Percentiles rank a stretch among this genome's conserved stretches.
phyloP scores from a whole-genome alignment of 2,329 filamentous ascomycete genomes.

The Verticillium klebahnii region DNA sequence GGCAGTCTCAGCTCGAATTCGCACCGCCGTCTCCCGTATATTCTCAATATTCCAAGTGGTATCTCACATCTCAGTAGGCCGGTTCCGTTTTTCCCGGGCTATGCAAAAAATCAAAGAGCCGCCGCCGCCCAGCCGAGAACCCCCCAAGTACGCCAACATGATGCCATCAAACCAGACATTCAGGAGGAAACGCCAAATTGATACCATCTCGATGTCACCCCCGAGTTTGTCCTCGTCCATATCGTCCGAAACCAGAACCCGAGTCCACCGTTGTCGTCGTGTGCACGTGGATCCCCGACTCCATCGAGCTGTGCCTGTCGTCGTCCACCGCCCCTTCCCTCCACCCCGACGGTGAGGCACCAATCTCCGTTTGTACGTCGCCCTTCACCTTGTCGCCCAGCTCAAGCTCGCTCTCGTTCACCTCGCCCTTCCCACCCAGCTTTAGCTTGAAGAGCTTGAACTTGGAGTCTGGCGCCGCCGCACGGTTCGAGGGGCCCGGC shows the following conservation, averaged over 20 bases:
- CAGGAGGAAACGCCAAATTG: not conserved
- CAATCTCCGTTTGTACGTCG: conserved; percentile 25
- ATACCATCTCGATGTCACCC: not conserved
- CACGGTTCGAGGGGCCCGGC: not conserved
- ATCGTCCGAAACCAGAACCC: not conserved
- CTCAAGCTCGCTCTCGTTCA: conserved; percentile 21
- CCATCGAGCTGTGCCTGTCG: conserved; percentile 3
- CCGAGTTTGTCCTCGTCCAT: not conserved
- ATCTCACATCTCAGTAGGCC: no score
- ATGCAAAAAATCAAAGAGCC: not conserved
- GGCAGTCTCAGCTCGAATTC: no score
- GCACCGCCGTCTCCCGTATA: no score
- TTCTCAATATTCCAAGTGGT: no score
- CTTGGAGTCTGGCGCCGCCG: not conserved
- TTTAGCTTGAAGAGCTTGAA: not conserved
- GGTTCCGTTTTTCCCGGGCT: no score
- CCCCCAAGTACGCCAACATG: not conserved
- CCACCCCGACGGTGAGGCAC: not conserved
- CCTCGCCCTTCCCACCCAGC: not conserved
- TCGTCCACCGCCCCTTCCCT: not conserved
- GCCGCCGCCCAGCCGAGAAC: not conserved
- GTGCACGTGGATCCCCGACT: conserved; percentile 14
- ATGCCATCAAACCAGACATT: not conserved
- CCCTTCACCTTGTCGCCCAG: conserved; percentile 24
- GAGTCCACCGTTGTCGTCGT: conserved; percentile 11